These are phyloP conservation scores for Coniferiporia weirii DNA, from an alignment of 1,284 basidiomycete genomes.

Conservation along the genomic window DNA sequence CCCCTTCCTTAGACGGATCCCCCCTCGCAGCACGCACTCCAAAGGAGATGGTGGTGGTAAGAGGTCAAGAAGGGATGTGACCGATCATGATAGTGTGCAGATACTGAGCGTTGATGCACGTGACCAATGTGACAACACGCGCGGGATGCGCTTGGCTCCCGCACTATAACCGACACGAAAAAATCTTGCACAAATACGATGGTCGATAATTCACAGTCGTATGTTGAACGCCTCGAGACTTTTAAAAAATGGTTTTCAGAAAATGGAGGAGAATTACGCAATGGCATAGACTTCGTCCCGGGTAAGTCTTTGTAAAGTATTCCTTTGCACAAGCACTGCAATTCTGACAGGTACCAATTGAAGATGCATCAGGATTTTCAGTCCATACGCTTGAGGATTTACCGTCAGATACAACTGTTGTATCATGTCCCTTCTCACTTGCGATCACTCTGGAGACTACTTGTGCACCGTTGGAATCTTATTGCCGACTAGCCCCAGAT, in stretches of 20 bases:
- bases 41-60: too few relatives aligned
- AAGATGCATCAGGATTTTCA: slow-evolving; percentile 44
- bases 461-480: slow-evolving; percentile 38
- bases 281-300: slow-evolving; percentile 36
- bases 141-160: too few relatives aligned
- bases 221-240: background rate
- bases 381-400: slow-evolving; percentile 50
- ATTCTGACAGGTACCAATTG: too few relatives aligned
- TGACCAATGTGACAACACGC: too few relatives aligned
- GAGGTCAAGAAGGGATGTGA: too few relatives aligned
- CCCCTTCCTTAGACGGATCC: too few relatives aligned
- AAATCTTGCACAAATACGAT: background rate
- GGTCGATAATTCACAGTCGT: slow-evolving; percentile 4
- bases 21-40: too few relatives aligned
- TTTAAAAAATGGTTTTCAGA: slow-evolving; percentile 46
- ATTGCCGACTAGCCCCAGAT: slow-evolving; percentile 26
- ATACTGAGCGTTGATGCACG: too few relatives aligned
- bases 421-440: slow-evolving; percentile 71
- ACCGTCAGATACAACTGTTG: slow-evolving; percentile 48
- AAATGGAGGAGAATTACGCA: slow-evolving; percentile 47
- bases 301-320: slow-evolving; percentile 29
- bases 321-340: too few relatives aligned
- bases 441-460: slow-evolving; percentile 61
- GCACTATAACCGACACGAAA: too few relatives aligned
- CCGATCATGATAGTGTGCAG: too few relatives aligned